Base-by-base conservation (phyloP, 768 basidiomycete genomes). In the Trametes gibbosa region DNA sequence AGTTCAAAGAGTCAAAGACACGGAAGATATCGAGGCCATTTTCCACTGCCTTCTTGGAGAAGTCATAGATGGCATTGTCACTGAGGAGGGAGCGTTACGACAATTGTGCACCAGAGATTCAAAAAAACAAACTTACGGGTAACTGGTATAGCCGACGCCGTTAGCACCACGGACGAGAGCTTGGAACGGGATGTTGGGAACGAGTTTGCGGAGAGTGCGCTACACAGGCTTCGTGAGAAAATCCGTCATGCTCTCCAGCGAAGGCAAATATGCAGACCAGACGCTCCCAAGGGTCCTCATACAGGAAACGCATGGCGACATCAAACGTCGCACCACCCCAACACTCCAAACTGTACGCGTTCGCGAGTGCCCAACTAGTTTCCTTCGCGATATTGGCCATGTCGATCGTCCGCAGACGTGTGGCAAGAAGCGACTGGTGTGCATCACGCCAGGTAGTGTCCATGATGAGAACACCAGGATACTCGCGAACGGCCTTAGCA, bases 321-420 rank as follows among this genome's bases (percentile, higher is more conserved):
- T 98, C 96, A 70, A 99, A 99, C 2, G 97, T 98, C 37, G 96
- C 95, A 61, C 95, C 95, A 68, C 97, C 97, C 97, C 97, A 99
- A 80, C 95, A 98, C 73, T 99, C 97, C 63, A 99, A 76, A 71
- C 91, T 90, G 78, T 93, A 99, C 8, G 97, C 92, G 70, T 98
- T 98, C 24, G 92, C 85, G 42, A 99, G 81, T 1, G 96, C 96
- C 72, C 91, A 89, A 69, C 90, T 92, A 1, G 97, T 98, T 81
- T 97, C 95, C 74, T 92, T 97, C 53, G 97, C 97, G 63, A 99
- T 98, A 76, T 97, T 98, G 65, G 86, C 92, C 86, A 98, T 98
- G 70, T 99, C 97, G 63, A 89, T 86, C 10, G 97, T 98, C 63
- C 97, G 86, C 50, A 99, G 81, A 61, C 97, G 90, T 27, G 97